Base-by-base conservation (phyloP, 1,139 yeast genomes). In the Taphrina wiesneri region DNA sequence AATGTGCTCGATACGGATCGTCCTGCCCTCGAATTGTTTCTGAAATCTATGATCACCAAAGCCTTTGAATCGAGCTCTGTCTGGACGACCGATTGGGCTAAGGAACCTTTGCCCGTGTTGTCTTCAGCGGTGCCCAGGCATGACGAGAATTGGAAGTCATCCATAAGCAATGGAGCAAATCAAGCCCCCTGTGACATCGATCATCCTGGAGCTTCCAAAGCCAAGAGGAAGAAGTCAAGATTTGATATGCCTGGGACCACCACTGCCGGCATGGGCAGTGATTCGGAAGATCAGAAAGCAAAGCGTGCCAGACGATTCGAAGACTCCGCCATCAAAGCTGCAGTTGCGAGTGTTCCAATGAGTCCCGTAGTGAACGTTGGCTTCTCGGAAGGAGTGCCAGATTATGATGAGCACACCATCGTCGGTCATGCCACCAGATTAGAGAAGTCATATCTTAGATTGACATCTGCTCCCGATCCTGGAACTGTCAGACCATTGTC, bases 391-490 rank as follows among this genome's bases (percentile, higher is more conserved):
- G 56, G 39, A 28, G 26, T 25, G 21, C 43, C 63, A 65, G 70
- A 70, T 51, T 49, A 54, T 23, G 68, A 65, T 32, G 67, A 70
- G 9, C 73, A 72, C 34, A 75, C 77, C 0, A 78, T 92, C 5
- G 81, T 87, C 3, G 99, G 99, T 0, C 80, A 83, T 2, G 83
- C 88, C 72, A 80, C 81, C 49, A 79, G 74, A 1, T 74, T 93
- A 39, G 97, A 92, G 71, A 93, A 93, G 74, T 79, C 83, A 62
- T 93, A 90, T 74, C 78, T 90, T 41, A 81, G 99, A 70, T 78
- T 93, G 68, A 93, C 99, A 0, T 89, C 97, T 0, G 97, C 87
- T 56, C 97, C 98, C 0, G 90, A 90, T 70, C 97, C 98, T 0
- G 82, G 83, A 0, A 77, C 82, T 34, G 97, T 93, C 2, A 81